Evolutionary conservation across 106 monocot species (phyloP).

Genomic region (Dendrobium chrysotoxum): DNA sequence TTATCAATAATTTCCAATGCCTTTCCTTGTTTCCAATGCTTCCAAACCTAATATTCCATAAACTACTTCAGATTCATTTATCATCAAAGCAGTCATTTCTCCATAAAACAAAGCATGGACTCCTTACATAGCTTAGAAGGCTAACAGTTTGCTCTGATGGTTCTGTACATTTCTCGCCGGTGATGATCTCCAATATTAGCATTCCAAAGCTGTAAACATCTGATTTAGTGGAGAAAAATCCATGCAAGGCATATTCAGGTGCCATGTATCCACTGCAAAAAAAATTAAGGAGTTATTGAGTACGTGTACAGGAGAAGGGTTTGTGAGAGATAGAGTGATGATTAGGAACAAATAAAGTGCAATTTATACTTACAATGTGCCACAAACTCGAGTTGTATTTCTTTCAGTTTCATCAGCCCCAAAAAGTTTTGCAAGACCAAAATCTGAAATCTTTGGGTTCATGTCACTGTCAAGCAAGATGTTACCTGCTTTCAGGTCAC

Average conservation of each 20-base stretch:
- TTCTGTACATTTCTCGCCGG: conserved; percentile 10
- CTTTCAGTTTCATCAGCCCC: background rate
- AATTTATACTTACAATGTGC: background rate
- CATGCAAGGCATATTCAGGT: conserved; percentile 21
- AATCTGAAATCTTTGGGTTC: conserved; percentile 15
- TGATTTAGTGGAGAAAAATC: conserved; percentile 18
- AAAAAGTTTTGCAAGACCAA: background rate
- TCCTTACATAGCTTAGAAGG: conserved; percentile 18
- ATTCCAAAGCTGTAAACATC: conserved; percentile 29
- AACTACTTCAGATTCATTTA: background rate
- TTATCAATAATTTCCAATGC: background rate
- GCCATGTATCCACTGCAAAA: conserved; percentile 28
- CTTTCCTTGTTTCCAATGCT: conserved; percentile 9
- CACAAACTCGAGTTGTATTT: background rate
- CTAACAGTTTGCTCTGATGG: background rate
- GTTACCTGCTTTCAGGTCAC: conserved; percentile 17
- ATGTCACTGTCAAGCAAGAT: conserved; percentile 14
- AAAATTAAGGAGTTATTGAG: background rate
- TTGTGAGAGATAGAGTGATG: background rate
- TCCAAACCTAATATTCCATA: conserved; percentile 1
- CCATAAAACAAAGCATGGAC: background rate
- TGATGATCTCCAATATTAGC: conserved; percentile 18
- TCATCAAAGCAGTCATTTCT: too few relatives aligned
- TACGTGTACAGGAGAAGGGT: background rate
- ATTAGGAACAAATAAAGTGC: background rate